These are phyloP conservation scores for Inonotus hispidus DNA, from an alignment of 1,284 basidiomycete species.

Conservation along the genomic window DNA sequence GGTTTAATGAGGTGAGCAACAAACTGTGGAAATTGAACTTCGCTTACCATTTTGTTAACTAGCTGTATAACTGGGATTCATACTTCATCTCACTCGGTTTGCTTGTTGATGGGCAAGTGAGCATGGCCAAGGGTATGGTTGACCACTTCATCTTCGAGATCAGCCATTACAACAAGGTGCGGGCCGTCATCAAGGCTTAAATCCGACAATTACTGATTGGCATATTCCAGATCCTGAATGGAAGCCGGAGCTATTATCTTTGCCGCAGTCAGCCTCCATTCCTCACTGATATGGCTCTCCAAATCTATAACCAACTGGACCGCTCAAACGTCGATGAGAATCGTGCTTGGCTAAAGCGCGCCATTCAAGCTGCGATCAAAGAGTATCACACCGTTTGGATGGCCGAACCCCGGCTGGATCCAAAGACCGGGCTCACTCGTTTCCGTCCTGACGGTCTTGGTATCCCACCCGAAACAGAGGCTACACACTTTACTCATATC, in stretches of 20 bases:
- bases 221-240: constrained; percentile 52
- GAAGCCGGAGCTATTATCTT: constrained; percentile 85
- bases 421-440: constrained; percentile 88
- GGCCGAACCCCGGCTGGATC: constrained; percentile 87
- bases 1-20: constrained; percentile 89
- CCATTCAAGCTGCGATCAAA: constrained; percentile 95
- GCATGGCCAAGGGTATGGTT: constrained; percentile 95
- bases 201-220: not conserved
- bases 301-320: constrained; percentile 95
- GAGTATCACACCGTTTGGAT: constrained; percentile 99
- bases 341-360: constrained; percentile 88
- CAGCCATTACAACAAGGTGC: constrained; percentile 87
- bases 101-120: constrained; percentile 88
- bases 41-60: constrained; percentile 2
- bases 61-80: constrained; percentile 91
- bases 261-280: constrained; percentile 96
- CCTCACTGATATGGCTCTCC: constrained; percentile 96
- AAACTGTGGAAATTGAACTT: not conserved
- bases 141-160: constrained; percentile 99
- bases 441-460: constrained; percentile 94
- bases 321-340: constrained; percentile 79
- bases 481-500: constrained; percentile 96
- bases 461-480: constrained; percentile 97
- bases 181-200: constrained; percentile 31
- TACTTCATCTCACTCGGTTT: constrained; percentile 95